phyloP scores from a whole-genome alignment of 78 protist species.

The Capsaspora owczarzaki region DNA sequence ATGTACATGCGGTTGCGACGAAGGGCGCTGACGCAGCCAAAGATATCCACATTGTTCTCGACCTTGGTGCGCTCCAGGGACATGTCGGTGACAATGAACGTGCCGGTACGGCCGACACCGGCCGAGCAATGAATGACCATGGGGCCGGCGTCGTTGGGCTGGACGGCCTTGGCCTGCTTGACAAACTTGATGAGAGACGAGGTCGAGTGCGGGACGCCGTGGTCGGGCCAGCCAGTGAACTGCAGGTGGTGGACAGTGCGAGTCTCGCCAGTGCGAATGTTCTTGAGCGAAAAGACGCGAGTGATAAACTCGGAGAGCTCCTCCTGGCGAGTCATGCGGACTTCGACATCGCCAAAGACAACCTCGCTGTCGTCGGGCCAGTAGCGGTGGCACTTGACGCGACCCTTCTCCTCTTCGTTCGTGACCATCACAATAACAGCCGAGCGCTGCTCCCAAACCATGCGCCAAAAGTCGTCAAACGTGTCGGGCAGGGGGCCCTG shows the following conservation, averaged over 20 bases:
- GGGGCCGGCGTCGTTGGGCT: constrained; percentile 15
- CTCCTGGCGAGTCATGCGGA: background rate
- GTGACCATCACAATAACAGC: constrained; percentile 49
- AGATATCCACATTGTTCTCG: background rate
- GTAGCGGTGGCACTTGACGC: constrained; percentile 33
- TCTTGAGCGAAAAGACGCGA: background rate
- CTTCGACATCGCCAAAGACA: background rate
- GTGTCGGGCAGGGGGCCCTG: constrained; percentile 49
- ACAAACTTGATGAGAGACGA: background rate
- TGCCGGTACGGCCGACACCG: constrained; percentile 61
- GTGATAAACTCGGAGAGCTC: background rate
- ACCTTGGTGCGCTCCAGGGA: background rate
- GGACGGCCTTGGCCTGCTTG: background rate
- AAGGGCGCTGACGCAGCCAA: background rate
- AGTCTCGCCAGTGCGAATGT: background rate
- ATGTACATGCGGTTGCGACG: background rate
- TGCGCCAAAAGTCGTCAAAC: constrained; percentile 53
- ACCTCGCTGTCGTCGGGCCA: constrained; percentile 32
- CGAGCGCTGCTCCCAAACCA: constrained; percentile 33
- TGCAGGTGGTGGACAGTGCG: constrained; percentile 28
- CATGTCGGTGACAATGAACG: constrained; percentile 28
- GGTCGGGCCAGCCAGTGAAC: constrained; percentile 60
- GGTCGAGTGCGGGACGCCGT: constrained; percentile 25
- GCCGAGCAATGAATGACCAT: constrained; percentile 53
- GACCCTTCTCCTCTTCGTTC: constrained; percentile 11